These are phyloP conservation scores for Lathyrus aphaca DNA, from an alignment of 306 rosid species.

Conservation along the genomic window DNA sequence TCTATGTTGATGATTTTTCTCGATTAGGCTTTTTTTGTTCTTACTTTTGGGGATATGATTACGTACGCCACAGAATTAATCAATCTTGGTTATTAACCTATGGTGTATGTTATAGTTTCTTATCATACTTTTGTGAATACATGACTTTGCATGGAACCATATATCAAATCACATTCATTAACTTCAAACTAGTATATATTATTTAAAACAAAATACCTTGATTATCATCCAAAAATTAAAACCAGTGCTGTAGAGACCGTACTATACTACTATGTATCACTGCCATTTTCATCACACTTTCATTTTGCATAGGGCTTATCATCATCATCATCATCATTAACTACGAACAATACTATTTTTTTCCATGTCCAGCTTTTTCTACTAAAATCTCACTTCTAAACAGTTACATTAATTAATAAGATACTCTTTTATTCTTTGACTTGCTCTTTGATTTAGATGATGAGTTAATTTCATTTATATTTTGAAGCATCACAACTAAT, in stretches of 20 bases:
- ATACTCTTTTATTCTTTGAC: no score
- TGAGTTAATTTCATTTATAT: no score
- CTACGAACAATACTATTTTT: no score
- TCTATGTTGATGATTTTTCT: constrained; percentile 39
- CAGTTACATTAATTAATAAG: not conserved
- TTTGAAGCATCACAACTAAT: no score
- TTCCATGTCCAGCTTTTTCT: no score
- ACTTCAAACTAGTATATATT: no score
- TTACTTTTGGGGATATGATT: constrained; percentile 3
- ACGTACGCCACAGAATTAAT: constrained; percentile 14
- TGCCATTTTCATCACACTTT: not conserved
- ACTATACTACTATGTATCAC: constrained; percentile 14
- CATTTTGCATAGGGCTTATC: not conserved
- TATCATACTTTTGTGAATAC: not conserved
- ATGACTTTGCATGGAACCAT: constrained; percentile 41
- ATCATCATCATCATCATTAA: not conserved
- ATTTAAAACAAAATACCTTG: not conserved
- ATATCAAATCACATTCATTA: constrained; percentile 9
- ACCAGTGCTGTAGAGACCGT: not conserved
- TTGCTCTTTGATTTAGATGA: no score
- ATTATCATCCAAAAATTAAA: not conserved
- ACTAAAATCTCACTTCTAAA: not conserved
- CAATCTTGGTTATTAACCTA: constrained; percentile 8
- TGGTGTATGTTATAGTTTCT: constrained; percentile 18
- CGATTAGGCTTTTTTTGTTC: constrained; percentile 21